A percentile compares a stretch with the other conserved stretches of the same genome.
These are phyloP conservation scores for Saccharum hybrid DNA, from an alignment of 202 grass and related monocot genomes.

Conservation along the genomic window DNA sequence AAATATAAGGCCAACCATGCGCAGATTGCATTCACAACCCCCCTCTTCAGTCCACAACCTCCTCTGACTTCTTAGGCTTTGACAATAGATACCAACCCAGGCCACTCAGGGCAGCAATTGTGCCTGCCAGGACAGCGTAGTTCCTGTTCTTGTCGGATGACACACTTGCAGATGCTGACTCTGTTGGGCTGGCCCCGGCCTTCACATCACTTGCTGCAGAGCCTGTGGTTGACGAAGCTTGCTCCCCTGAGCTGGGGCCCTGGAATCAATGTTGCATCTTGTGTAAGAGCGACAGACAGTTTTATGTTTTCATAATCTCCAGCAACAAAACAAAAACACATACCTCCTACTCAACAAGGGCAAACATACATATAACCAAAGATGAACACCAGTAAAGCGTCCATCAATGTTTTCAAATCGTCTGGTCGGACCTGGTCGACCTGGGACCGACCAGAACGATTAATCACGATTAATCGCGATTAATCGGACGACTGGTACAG, in stretches of 20 bases:
- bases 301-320: neutral
- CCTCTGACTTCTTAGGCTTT: slow-evolving; percentile 83
- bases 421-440: too few relatives aligned
- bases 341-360: neutral
- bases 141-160: slow-evolving; percentile 85
- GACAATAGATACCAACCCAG: slow-evolving; percentile 93
- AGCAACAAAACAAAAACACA: neutral
- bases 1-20: neutral
- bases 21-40: slow-evolving; percentile 9
- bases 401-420: too few relatives aligned
- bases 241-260: slow-evolving; percentile 71
- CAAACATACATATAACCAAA: neutral
- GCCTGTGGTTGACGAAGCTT: slow-evolving; percentile 43
- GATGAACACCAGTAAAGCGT: neutral
- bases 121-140: slow-evolving; percentile 80
- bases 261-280: slow-evolving; percentile 41
- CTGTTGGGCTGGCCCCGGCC: neutral
- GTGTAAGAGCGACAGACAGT: neutral
- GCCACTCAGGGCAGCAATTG: slow-evolving; percentile 60
- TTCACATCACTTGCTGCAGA: slow-evolving; percentile 47
- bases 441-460: too few relatives aligned
- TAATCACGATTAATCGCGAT: too few relatives aligned
- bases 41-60: slow-evolving; percentile 60
- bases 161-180: slow-evolving; percentile 53
- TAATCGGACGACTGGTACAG: too few relatives aligned